A percentile compares a stretch with the other conserved stretches of the same genome.
These are phyloP conservation scores for Maudiozyma bulderi DNA, from an alignment of 805 yeast species.

Conservation along the genomic window DNA sequence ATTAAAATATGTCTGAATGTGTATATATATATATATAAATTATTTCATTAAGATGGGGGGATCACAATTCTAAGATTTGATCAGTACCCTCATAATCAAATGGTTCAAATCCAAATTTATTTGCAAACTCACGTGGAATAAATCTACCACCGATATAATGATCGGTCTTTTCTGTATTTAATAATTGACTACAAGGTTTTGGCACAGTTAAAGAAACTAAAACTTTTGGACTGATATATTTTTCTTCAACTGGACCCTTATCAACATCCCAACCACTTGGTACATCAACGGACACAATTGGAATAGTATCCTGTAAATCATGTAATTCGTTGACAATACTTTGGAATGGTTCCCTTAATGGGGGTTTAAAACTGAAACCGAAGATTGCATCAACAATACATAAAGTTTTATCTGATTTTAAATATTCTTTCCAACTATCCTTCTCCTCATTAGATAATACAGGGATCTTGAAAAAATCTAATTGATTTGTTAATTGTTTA, in stretches of 20 bases:
- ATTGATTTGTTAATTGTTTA: slow-evolving; percentile 52
- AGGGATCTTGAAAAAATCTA: slow-evolving; percentile 52
- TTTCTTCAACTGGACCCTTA: slow-evolving; percentile 51
- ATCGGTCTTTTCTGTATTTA: slow-evolving; percentile 32
- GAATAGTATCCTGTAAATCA: slow-evolving; percentile 30
- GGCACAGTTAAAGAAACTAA: slow-evolving; percentile 89
- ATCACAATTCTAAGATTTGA: slow-evolving; percentile 38
- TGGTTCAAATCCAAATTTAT: slow-evolving; percentile 59
- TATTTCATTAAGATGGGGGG: neutral
- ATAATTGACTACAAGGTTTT: slow-evolving; percentile 64
- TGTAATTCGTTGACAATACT: slow-evolving; percentile 35
- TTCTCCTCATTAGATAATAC: slow-evolving; percentile 37
- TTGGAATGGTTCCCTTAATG: slow-evolving; percentile 71
- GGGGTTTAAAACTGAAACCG: slow-evolving; percentile 90
- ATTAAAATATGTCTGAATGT: too few relatives aligned
- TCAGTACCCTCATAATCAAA: slow-evolving; percentile 51
- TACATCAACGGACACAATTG: slow-evolving; percentile 75
- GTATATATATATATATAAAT: neutral
- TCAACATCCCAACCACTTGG: slow-evolving; percentile 99
- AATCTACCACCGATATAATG: slow-evolving; percentile 93
- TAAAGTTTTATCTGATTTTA: slow-evolving; percentile 31
- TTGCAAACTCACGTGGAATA: slow-evolving; percentile 55
- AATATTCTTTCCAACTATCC: slow-evolving; percentile 20
- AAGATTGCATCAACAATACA: slow-evolving; percentile 73
- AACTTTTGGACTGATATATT: slow-evolving; percentile 47